Evolutionary conservation across 495 filamentous ascomycete species (phyloP), one percentile per base, ranked within the genome.

Genomic region (Annulohypoxylon bovei): DNA sequence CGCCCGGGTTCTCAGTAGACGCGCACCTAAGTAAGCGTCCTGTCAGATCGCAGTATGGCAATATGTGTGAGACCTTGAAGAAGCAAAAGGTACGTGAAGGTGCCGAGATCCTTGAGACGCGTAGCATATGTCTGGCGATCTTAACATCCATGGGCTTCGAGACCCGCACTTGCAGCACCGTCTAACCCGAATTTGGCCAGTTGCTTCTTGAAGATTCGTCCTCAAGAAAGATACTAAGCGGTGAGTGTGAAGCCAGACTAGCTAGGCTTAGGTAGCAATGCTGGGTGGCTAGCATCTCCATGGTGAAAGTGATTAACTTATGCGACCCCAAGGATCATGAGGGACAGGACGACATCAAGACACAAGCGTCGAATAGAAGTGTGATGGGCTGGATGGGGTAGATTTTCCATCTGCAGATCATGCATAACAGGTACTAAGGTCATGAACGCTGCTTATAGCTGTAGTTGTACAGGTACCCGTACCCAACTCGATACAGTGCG

Each of bases 401-500:
- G 20, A n/a, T 25, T 28, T 49, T 32, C 50, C 25, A n/a, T 52
- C 27, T 37, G 32, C 4, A 58, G 35, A 54, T 59, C 12, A 46
- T 56, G 49, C 39, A 53, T 65, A 35, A 50, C 12, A 42, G 28
- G 28, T 57, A 55, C 58, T 42, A 59, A 56, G 53, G 35, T 22
- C 18, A 23, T 7, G 32, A 44, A 22, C 57, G 57, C 57, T 50
- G 50, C 50, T 14, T 37, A 50, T 60, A n/a, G n/a, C n/a, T n/a
- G n/a, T 52, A 27, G 56, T 39, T 54, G 58, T 63, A 67, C 22
- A 67, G 42, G 46, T 54, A 49, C 35, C 37, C 30, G 46, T 54
- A 49, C 35, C 37, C 30, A 46, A 28, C 39, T 56, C 25, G 32
- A 33, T 47, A 72, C 64, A 52, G 59, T 60, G 65, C n/a, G 50